A percentile compares a stretch with the other conserved stretches of the same genome.
Evolutionary conservation across 202 grass and related monocot species (phyloP).

Genomic region (Musa balbisiana): DNA sequence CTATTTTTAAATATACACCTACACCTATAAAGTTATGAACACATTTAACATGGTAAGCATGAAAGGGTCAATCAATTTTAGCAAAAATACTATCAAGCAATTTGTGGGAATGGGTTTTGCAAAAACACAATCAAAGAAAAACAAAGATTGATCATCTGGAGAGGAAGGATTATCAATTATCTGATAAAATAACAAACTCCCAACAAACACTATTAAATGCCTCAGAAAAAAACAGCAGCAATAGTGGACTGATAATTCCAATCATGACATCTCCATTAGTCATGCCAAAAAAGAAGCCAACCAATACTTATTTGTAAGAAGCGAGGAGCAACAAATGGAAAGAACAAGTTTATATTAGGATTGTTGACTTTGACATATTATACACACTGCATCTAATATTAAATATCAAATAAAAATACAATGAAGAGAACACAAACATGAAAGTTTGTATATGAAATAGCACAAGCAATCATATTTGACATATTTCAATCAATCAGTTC

Average conservation of each 20-base stretch:
- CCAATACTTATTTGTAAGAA: background rate
- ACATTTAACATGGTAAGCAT: background rate
- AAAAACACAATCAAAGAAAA: background rate
- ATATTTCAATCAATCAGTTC: too few relatives aligned
- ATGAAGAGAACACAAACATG: background rate
- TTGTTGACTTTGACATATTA: background rate
- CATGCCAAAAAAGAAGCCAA: background rate
- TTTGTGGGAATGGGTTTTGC: background rate
- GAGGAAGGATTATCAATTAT: background rate
- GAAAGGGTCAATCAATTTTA: background rate
- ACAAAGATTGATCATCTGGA: background rate
- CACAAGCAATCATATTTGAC: background rate
- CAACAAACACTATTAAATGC: background rate
- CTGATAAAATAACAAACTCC: background rate
- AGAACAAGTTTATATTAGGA: too few relatives aligned
- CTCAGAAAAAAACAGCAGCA: too few relatives aligned
- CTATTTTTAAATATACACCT: too few relatives aligned
- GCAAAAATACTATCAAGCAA: background rate
- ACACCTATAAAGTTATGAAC: background rate
- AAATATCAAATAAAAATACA: background rate
- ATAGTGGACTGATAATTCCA: too few relatives aligned
- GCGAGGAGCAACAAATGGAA: too few relatives aligned
- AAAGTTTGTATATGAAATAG: background rate
- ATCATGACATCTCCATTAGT: background rate
- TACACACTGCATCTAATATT: background rate